A percentile compares a stretch with the other conserved stretches of the same genome.
Conservation (phyloP, 2,329 filamentous ascomycete species). For the Ceratocystiopsis minuta region DNA sequence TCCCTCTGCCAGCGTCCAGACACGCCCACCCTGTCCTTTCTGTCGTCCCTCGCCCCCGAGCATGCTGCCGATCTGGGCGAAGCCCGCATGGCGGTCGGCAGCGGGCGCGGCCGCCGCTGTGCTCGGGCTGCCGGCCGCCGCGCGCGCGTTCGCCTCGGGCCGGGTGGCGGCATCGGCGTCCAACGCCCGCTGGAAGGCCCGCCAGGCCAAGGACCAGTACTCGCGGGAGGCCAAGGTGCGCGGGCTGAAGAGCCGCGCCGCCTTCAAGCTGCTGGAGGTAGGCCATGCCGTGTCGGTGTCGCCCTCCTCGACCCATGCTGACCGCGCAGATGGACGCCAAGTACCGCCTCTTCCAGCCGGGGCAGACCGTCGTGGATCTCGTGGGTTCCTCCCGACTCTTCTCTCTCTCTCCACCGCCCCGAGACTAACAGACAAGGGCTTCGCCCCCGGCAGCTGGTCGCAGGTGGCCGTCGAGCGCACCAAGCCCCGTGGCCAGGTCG, state of each 20-base stretch:
- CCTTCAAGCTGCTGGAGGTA: constrained; percentile 82
- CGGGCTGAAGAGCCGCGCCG: constrained; percentile 74
- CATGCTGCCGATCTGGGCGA: no score
- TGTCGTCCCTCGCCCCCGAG: no score
- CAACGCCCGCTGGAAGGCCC: constrained; percentile 58
- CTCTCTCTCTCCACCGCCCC: not conserved
- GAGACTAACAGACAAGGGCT: constrained; percentile 35
- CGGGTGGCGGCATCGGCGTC: constrained; percentile 29
- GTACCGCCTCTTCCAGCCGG: constrained; percentile 58
- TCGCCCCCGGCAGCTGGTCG: constrained; percentile 58
- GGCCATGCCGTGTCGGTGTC: no score
- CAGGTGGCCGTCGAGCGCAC: constrained; percentile 69
- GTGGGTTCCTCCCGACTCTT: constrained; percentile 27
- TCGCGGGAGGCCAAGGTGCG: constrained; percentile 59
- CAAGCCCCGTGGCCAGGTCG: constrained; percentile 55
- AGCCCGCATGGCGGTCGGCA: no score
- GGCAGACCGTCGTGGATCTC: constrained; percentile 79
- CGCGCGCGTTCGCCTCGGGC: not conserved
- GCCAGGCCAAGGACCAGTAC: constrained; percentile 57
- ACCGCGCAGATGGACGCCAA: constrained; percentile 59
- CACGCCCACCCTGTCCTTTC: no score
- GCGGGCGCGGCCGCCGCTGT: no score
- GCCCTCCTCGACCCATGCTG: not conserved
- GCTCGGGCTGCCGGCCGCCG: no score
- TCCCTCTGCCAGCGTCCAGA: no score